Conservation (phyloP, 2,329 filamentous ascomycete species). For the Sordariomycetes sp. region DNA sequence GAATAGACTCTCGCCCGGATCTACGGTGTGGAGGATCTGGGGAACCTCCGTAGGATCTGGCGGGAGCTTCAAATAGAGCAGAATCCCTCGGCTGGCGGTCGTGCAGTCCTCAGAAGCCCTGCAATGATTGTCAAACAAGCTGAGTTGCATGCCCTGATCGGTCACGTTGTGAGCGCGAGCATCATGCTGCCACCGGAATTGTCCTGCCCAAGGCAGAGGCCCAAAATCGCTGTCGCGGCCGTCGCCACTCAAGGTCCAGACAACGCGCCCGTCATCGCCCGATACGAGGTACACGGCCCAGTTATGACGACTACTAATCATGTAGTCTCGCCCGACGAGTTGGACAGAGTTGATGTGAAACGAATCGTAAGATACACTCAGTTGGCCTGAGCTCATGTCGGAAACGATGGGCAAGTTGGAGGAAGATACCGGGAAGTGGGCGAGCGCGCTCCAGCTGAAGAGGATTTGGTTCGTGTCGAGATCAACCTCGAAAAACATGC, state of each 20-base stretch:
- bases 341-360: slow-evolving; percentile 17
- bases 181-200: slow-evolving; percentile 26
- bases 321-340: slow-evolving; percentile 9
- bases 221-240: slow-evolving; percentile 14
- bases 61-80: slow-evolving; percentile 9
- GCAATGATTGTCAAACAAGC: slow-evolving; percentile 23
- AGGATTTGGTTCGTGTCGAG: slow-evolving; percentile 26
- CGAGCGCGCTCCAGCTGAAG: slow-evolving; percentile 29
- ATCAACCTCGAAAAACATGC: slow-evolving; percentile 31
- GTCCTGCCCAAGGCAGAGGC: slow-evolving; percentile 11
- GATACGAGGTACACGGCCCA: slow-evolving; percentile 9
- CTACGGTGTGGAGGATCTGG: slow-evolving; percentile 4
- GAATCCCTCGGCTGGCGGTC: slow-evolving; percentile 6
- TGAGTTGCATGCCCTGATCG: slow-evolving; percentile 13
- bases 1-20: not conserved
- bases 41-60: slow-evolving; percentile 7
- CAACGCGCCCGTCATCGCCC: slow-evolving; percentile 8
- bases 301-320: slow-evolving; percentile 13
- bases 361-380: slow-evolving; percentile 10
- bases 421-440: slow-evolving; percentile 12
- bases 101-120: slow-evolving; percentile 11
- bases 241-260: slow-evolving; percentile 14
- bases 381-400: slow-evolving; percentile 3
- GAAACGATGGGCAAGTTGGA: slow-evolving; percentile 2
- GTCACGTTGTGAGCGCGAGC: slow-evolving; percentile 16